A percentile compares a stretch with the other conserved stretches of the same genome.
These are phyloP conservation scores for Xylariaceae sp. DNA, from an alignment of 2,329 filamentous ascomycete species.

Conservation along the genomic window DNA sequence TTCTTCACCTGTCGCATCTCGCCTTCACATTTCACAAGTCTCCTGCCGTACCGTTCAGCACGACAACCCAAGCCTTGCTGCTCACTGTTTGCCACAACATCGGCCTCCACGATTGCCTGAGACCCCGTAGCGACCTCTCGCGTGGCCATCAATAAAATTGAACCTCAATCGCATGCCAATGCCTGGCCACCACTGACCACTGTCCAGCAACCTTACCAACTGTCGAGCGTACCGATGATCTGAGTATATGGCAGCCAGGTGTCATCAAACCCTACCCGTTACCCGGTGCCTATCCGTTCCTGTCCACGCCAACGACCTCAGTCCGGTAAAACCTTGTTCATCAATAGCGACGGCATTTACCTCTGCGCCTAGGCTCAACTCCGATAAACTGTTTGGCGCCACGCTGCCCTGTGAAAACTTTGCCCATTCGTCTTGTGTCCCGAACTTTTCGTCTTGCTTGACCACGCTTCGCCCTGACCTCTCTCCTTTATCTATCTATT, in stretches of 20 bases:
- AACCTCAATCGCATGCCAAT: slow-evolving; percentile 9
- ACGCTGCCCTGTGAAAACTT: slow-evolving; percentile 10
- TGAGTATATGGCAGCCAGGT: slow-evolving; percentile 9
- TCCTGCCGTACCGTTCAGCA: not conserved
- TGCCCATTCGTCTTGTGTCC: not conserved
- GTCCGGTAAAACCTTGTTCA: slow-evolving; percentile 14
- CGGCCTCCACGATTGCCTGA: slow-evolving; percentile 11
- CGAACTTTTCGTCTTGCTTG: not conserved
- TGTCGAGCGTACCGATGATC: slow-evolving; percentile 14
- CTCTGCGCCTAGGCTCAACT: slow-evolving; percentile 10
- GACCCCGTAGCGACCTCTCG: slow-evolving; percentile 13
- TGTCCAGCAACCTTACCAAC: not conserved
- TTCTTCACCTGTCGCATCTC: slow-evolving; percentile 10
- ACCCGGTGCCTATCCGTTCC: slow-evolving; percentile 1
- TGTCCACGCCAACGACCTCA: not conserved
- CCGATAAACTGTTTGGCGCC: slow-evolving; percentile 16
- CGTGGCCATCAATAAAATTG: slow-evolving; percentile 3
- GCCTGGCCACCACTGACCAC: not conserved
- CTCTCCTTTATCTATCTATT: slow-evolving; percentile 1
- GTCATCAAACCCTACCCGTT: slow-evolving; percentile 4
- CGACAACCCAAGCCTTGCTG: slow-evolving; percentile 1
- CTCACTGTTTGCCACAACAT: slow-evolving; percentile 1
- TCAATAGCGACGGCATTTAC: slow-evolving; percentile 4
- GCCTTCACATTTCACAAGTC: slow-evolving; percentile 2
- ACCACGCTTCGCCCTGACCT: not conserved